Evolutionary conservation across 495 filamentous ascomycete genomes (phyloP), one percentile per base, ranked within the genome.

Genomic region (Viridothelium virens): DNA sequence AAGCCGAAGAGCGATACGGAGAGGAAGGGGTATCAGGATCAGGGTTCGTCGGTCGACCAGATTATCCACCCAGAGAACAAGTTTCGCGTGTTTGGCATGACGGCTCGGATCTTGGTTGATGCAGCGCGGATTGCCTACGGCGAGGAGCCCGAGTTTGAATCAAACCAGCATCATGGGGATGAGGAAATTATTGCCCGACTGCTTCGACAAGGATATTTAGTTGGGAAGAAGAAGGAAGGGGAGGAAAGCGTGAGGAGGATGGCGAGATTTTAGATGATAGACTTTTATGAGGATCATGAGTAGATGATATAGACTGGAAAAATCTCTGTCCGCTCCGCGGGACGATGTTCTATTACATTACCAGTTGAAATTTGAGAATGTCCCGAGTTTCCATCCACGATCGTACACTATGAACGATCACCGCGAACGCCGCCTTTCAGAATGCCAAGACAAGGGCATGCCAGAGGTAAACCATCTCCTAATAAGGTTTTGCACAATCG

Each of bases 71-170:
- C 53, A 1, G 53, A 59, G 31, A 33, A 36, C 59, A 79, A 86
- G 18, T 92, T 91, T 74, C 84, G 88, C 31, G 90, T 97, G 6
- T 96, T 90, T 80, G 92, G 92, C 25, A 92, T 96, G 90, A 97
- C 92, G 59, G 92, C 90, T 7, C 79, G 91, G 47, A 93, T 96
- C 38, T 70, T 96, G 47, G 89, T 96, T 2, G 92, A 97, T 75
- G 87, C 87, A 2, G 91, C 92, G 10, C 82, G 89, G 53, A 79
- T 96, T 12, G 92, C 92, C 48, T 97, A 92, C 75, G 86, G 75
- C 2, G 79, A 85, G 76, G 84, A 89, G 70, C 92, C 92, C 44
- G 89, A 91, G 75, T 96, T 95, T 78, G 89, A 87, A 74, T 87
- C 91, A 71, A 91, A 92, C 71, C 76, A 75, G n/a, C 82, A 89